Conservation (phyloP, 768 basidiomycete genomes). For the Rhizopogon sp. region DNA sequence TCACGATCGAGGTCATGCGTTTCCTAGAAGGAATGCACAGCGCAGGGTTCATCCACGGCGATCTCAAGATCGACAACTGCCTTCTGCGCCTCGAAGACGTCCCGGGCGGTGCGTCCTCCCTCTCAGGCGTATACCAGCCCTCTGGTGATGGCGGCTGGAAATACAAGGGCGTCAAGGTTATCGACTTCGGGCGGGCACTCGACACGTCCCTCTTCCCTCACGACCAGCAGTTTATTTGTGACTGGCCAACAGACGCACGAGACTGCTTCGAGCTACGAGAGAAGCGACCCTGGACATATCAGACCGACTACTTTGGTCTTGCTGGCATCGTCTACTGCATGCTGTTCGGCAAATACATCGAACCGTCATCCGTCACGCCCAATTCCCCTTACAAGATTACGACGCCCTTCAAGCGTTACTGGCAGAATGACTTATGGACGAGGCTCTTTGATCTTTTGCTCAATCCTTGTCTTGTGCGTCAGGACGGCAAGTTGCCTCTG, state of each 20-base stretch:
- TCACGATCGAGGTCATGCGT: constrained; percentile 84
- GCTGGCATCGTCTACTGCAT: constrained; percentile 93
- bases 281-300: constrained; percentile 83
- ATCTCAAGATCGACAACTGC: constrained; percentile 99
- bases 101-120: constrained; percentile 60
- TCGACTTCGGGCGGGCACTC: constrained; percentile 96
- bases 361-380: constrained; percentile 51
- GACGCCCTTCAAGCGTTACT: constrained; percentile 87
- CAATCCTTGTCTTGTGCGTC: constrained; percentile 64
- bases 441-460: constrained; percentile 80
- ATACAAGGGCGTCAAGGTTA: constrained; percentile 83
- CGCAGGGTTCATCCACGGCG: constrained; percentile 90
- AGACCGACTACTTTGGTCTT: constrained; percentile 96
- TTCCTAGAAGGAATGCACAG: constrained; percentile 78
- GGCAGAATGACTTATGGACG: constrained; percentile 88
- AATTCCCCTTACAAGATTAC: constrained; percentile 54
- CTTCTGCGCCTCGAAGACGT: constrained; percentile 87
- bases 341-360: constrained; percentile 95
- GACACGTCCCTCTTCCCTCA: constrained; percentile 78
- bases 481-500: constrained; percentile 64
- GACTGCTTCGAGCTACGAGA: constrained; percentile 93
- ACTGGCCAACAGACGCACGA: constrained; percentile 85
- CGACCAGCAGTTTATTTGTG: constrained; percentile 76
- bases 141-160: constrained; percentile 82
- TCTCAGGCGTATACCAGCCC: constrained; percentile 75